A percentile compares a stretch with the other conserved stretches of the same genome.
Evolutionary conservation across 1,284 basidiomycete genomes (phyloP).

Genomic region (Entoloma clypeatum): DNA sequence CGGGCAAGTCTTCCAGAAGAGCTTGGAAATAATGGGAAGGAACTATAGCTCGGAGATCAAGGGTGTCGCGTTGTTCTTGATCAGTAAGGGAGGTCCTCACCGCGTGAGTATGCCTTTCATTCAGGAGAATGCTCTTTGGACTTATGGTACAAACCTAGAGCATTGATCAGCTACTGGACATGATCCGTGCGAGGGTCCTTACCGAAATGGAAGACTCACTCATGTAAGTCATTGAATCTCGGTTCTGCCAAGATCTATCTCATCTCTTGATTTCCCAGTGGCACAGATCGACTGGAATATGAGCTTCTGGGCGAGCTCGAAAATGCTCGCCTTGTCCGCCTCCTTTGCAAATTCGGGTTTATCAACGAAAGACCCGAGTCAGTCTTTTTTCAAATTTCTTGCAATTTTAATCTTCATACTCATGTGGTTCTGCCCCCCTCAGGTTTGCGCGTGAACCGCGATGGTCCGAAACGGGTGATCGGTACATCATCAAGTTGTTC

Average conservation of each 20-base stretch:
- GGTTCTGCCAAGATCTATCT: conserved; percentile 7
- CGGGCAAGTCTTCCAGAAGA: conserved; percentile 64
- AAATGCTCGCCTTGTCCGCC: conserved; percentile 89
- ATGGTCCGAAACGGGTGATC: conserved; percentile 98
- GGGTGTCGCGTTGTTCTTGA: conserved; percentile 74
- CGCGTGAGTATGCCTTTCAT: conserved; percentile 39
- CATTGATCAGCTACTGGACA: conserved; percentile 77
- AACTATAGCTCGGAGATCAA: conserved; percentile 83
- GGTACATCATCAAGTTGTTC: conserved; percentile 98
- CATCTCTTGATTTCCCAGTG: conserved; percentile 38
- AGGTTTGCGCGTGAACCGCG: conserved; percentile 93
- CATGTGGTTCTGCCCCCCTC: neutral
- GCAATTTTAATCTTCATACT: conserved; percentile 4
- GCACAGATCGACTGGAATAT: conserved; percentile 78
- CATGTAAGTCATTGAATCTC: conserved; percentile 44
- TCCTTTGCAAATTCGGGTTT: conserved; percentile 94
- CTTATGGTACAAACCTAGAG: conserved; percentile 48
- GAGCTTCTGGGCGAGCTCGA: conserved; percentile 92
- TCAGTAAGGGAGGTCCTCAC: conserved; percentile 66
- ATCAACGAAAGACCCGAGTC: conserved; percentile 98
- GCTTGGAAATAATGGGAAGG: conserved; percentile 73
- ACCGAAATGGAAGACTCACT: conserved; percentile 84
- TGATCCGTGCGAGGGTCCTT: conserved; percentile 72
- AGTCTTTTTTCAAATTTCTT: conserved; percentile 28
- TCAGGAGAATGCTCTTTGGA: neutral